These are phyloP conservation scores for Flammula alnicola DNA, from an alignment of 1,284 basidiomycete genomes.

Conservation along the genomic window DNA sequence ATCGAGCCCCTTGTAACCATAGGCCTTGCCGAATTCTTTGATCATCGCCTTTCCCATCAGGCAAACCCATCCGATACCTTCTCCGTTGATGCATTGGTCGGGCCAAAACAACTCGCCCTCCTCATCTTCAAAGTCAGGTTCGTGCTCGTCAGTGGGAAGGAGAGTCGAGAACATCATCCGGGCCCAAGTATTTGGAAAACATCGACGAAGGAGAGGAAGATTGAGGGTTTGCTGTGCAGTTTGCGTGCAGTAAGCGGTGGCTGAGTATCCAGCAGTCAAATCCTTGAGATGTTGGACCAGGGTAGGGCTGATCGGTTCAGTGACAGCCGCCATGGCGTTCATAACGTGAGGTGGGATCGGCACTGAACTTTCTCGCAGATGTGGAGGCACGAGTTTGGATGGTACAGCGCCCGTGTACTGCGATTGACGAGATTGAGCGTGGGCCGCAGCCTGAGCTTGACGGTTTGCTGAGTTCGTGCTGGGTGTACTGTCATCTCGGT, in stretches of 20 bases:
- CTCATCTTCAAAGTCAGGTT: conserved; percentile 79
- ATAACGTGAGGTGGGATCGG: conserved; percentile 44
- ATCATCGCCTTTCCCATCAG: conserved; percentile 82
- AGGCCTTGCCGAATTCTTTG: conserved; percentile 72
- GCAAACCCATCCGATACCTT: conserved; percentile 80
- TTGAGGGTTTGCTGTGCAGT: conserved; percentile 59
- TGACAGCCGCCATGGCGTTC: conserved; percentile 42
- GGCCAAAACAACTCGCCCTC: conserved; percentile 84
- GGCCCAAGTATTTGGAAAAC: conserved; percentile 74
- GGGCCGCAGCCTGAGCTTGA: conserved; percentile 26
- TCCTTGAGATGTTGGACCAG: conserved; percentile 52
- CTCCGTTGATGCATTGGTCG: conserved; percentile 65
- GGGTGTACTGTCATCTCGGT: conserved; percentile 52
- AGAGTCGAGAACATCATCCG: conserved; percentile 71
- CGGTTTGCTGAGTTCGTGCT: conserved; percentile 25
- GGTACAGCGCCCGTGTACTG: conserved; percentile 39
- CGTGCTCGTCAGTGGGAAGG: conserved; percentile 65
- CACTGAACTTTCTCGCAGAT: conserved; percentile 33
- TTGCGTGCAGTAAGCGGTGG: conserved; percentile 51
- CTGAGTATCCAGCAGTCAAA: conserved; percentile 47
- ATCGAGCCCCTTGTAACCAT: conserved; percentile 69
- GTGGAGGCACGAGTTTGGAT: conserved; percentile 39
- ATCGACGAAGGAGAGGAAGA: conserved; percentile 63
- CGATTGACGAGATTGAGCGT: conserved; percentile 30
- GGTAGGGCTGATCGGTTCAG: conserved; percentile 39